phyloP scores from a whole-genome alignment of 2,329 filamentous ascomycete genomes.

The Curvularia verruculosa region DNA sequence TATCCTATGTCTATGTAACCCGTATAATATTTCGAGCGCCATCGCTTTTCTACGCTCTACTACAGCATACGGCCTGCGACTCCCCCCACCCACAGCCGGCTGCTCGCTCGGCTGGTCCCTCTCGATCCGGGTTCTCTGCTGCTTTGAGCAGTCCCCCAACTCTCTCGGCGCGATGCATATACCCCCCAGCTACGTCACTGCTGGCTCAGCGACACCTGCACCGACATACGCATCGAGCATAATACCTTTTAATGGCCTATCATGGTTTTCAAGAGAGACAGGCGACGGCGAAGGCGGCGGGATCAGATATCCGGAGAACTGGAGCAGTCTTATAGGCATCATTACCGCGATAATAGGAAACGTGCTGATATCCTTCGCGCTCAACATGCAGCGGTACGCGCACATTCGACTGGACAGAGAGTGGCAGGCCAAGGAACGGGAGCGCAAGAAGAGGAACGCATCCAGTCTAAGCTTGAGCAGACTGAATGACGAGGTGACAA shows the following conservation, averaged over 20 bases:
- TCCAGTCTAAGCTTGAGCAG: slow-evolving; percentile 53
- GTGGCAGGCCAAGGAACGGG: slow-evolving; percentile 58
- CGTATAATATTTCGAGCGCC: slow-evolving; percentile 6
- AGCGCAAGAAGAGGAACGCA: slow-evolving; percentile 34
- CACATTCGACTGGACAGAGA: slow-evolving; percentile 83
- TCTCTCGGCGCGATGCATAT: slow-evolving; percentile 32
- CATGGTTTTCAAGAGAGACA: slow-evolving; percentile 17
- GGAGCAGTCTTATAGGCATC: slow-evolving; percentile 96
- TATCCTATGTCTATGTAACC: neutral
- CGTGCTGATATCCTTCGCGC: slow-evolving; percentile 88
- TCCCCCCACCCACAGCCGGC: slow-evolving; percentile 2
- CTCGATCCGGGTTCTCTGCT: slow-evolving; percentile 1
- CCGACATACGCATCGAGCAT: slow-evolving; percentile 17
- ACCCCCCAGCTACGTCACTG: slow-evolving; percentile 31
- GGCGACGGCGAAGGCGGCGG: slow-evolving; percentile 10
- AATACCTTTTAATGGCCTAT: slow-evolving; percentile 12
- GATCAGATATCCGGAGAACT: slow-evolving; percentile 53
- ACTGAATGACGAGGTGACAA: slow-evolving; percentile 40
- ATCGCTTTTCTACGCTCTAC: neutral
- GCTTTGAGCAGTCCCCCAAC: slow-evolving; percentile 9
- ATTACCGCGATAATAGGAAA: slow-evolving; percentile 91
- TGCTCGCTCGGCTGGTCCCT: slow-evolving; percentile 7
- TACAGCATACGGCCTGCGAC: neutral
- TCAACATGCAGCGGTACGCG: slow-evolving; percentile 96
- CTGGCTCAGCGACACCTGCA: slow-evolving; percentile 27